Percentiles rank a stretch among this genome's conserved stretches.
Conservation (phyloP, 768 basidiomycete species). For the Kwoniella sp. region DNA sequence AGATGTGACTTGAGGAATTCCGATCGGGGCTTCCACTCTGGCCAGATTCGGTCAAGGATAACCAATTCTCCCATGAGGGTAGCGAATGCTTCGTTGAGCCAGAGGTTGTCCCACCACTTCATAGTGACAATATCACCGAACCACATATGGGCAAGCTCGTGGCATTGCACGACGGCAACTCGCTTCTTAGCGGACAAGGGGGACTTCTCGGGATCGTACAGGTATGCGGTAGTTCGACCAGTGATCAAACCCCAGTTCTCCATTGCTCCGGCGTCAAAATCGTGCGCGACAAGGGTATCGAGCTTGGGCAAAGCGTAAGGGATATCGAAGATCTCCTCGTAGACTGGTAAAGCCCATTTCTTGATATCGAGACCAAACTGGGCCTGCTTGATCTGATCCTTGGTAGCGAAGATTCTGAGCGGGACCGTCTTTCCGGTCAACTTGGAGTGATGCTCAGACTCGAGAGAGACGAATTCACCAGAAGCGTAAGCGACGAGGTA, state of each 20-base stretch:
- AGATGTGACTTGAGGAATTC: slow-evolving; percentile 79
- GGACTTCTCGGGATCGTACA: slow-evolving; percentile 74
- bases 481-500: slow-evolving; percentile 89
- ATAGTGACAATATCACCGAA: slow-evolving; percentile 93
- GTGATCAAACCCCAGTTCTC: slow-evolving; percentile 82
- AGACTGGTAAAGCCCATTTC: slow-evolving; percentile 75
- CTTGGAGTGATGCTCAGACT: slow-evolving; percentile 75
- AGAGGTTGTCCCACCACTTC: slow-evolving; percentile 61
- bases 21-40: slow-evolving; percentile 82
- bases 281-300: slow-evolving; percentile 82
- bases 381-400: slow-evolving; percentile 78
- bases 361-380: slow-evolving; percentile 86
- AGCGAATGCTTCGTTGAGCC: slow-evolving; percentile 68
- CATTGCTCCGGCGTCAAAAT: slow-evolving; percentile 87
- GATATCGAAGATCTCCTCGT: slow-evolving; percentile 88
- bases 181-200: slow-evolving; percentile 74
- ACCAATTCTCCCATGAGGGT: slow-evolving; percentile 90
- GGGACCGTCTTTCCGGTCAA: slow-evolving; percentile 78
- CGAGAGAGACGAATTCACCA: slow-evolving; percentile 65
- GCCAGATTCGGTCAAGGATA: slow-evolving; percentile 67
- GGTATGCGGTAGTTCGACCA: slow-evolving; percentile 76
- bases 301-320: slow-evolving; percentile 92
- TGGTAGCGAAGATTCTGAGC: slow-evolving; percentile 80
- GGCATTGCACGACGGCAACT: slow-evolving; percentile 76
- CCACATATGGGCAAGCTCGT: slow-evolving; percentile 66